Percentiles rank a stretch among this genome's conserved stretches.
Conservation (phyloP, 2,329 filamentous ascomycete genomes). For the Colletotrichum lini region DNA sequence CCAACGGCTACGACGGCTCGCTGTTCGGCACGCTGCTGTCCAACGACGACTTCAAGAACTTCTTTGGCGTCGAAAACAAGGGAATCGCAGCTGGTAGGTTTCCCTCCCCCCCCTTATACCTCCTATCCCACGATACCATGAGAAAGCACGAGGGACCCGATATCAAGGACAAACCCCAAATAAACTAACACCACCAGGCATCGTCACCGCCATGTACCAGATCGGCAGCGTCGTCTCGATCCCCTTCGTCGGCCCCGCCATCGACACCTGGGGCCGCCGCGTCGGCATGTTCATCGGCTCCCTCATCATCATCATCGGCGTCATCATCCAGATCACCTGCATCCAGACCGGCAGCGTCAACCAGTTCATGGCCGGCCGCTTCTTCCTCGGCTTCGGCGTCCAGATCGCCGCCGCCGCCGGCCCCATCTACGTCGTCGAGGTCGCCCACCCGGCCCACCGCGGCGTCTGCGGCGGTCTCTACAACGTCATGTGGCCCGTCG, state of each 20-base stretch:
- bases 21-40: constrained; percentile 68
- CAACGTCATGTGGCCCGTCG: constrained; percentile 53
- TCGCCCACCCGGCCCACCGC: constrained; percentile 74
- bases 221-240: constrained; percentile 65
- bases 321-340: constrained; percentile 46
- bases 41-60: constrained; percentile 64
- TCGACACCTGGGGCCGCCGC: constrained; percentile 63
- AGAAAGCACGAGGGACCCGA: too few relatives aligned
- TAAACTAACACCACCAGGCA: neutral
- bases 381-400: constrained; percentile 71
- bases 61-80: constrained; percentile 63
- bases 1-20: constrained; percentile 62
- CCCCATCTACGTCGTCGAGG: constrained; percentile 75
- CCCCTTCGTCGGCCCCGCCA: constrained; percentile 62
- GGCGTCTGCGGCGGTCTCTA: constrained; percentile 72
- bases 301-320: constrained; percentile 57
- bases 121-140: too few relatives aligned
- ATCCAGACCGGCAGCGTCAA: constrained; percentile 53
- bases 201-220: constrained; percentile 65
- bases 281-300: constrained; percentile 63
- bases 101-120: neutral
- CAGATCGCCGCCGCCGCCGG: constrained; percentile 72
- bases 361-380: constrained; percentile 70
- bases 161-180: neutral
- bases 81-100: constrained; percentile 63